A percentile compares a stretch with the other conserved stretches of the same genome.
These are phyloP conservation scores for Populus trichocarpa DNA, from an alignment of 441 rosid genomes.

Conservation along the genomic window DNA sequence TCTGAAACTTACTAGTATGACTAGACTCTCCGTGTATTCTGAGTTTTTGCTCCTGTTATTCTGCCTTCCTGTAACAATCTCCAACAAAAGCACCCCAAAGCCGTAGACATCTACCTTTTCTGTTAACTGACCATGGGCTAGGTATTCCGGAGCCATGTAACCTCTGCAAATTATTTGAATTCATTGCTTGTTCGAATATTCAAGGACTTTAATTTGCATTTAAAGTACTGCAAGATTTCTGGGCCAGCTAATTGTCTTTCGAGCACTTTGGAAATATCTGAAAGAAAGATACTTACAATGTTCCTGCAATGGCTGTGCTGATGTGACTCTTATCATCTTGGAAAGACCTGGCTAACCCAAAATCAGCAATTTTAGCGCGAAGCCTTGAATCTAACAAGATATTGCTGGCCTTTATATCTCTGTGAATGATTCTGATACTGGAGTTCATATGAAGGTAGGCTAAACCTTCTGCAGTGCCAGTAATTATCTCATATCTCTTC, in stretches of 20 bases:
- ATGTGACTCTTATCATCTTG: conserved; percentile 87
- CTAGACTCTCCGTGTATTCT: conserved; percentile 62
- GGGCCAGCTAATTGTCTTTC: not conserved
- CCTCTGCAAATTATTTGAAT: conserved; percentile 49
- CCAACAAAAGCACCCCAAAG: conserved; percentile 89
- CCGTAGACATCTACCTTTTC: conserved; percentile 91
- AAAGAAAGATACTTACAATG: conserved; percentile 51
- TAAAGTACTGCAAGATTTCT: not conserved
- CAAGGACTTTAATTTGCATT: not conserved
- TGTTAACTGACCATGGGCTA: conserved; percentile 83
- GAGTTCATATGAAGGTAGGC: conserved; percentile 82
- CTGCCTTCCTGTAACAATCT: conserved; percentile 73
- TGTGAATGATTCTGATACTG: conserved; percentile 64
- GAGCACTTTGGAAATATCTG: not conserved
- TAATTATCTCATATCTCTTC: conserved; percentile 51
- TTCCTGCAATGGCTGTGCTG: conserved; percentile 95
- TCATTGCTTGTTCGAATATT: not conserved
- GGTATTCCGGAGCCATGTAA: conserved; percentile 97
- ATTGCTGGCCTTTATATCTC: conserved; percentile 91
- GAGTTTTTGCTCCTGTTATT: conserved; percentile 67
- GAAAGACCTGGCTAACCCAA: conserved; percentile 91
- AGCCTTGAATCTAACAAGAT: conserved; percentile 71
- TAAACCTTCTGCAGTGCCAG: conserved; percentile 84
- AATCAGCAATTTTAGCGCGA: conserved; percentile 88
- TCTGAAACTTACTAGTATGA: conserved; percentile 41